Base-by-base conservation (phyloP, 345 rosid genomes). In the Salix viminalis region DNA sequence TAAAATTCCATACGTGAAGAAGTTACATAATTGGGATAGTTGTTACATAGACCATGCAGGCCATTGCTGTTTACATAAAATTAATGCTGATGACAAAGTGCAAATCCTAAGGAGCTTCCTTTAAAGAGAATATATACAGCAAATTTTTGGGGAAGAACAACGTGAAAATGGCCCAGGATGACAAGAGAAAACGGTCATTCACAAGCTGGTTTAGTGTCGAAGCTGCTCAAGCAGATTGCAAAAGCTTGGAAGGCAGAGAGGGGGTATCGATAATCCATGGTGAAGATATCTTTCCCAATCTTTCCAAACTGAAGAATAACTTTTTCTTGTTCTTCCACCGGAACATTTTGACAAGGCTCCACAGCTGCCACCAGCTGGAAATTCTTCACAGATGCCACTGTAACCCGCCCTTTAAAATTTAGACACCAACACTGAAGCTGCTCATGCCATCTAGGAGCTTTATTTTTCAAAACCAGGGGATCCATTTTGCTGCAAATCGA, bases 201-300 rank as follows among this genome's bases (percentile, higher is more conserved):
- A 72, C 97, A 94, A 44, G 94, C 97, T 30, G 92, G 97, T 85
- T 94, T 94, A 56, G 97, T 91, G 82, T 91, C 97, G 78, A 94
- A 94, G 90, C 98, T 92, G 84, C 98, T 92, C 89, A 94, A 76
- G 88, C 98, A 88, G 81, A 94, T 88, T 52, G 97, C 92, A 77
- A 94, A 94, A n/a, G 97, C 97, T 85, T 94, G 98, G 72, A 94
- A 92, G 60, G 98, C 95, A 71, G 98, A 94, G 65, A 94, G 88
- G 15, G 98, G 98, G 23, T 94, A 92, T 64, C 91, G 87, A 79
- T 90, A 94, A 83, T 94, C 98, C 98, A 94, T 90, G 24, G 98
- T 91, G 87, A 94, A 94, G 67, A 91, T 91, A 79, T 92, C 98
- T 87, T 90, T 91, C 13, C 97, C 97, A 71, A 94, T 92, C 87